A percentile compares a stretch with the other conserved stretches of the same genome.
These are phyloP conservation scores for Ballota nigra DNA, from an alignment of 257 asterid species.

Conservation along the genomic window DNA sequence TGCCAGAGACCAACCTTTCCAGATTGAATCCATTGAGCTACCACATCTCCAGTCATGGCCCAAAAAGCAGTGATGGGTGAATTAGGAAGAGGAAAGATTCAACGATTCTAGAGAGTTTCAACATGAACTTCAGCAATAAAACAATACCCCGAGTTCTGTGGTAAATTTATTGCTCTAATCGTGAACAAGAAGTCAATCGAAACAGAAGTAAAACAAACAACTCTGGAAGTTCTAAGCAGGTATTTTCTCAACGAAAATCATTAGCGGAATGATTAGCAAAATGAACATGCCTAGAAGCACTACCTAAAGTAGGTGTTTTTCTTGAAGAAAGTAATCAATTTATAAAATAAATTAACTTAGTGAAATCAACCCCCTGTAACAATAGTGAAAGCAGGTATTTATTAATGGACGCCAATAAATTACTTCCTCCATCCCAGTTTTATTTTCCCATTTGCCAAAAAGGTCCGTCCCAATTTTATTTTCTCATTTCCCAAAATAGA, in stretches of 20 bases:
- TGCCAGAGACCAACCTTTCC: not conserved
- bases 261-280: not conserved
- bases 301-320: not conserved
- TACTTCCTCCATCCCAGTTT: too few relatives aligned
- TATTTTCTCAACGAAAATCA: not conserved
- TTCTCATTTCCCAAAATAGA: too few relatives aligned
- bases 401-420: not conserved
- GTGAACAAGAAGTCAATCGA: not conserved
- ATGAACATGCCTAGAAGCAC: not conserved
- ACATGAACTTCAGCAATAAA: not conserved
- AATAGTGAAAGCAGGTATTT: not conserved
- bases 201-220: not conserved
- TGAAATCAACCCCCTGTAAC: not conserved
- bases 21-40: not conserved
- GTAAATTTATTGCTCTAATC: not conserved
- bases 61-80: not conserved
- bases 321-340: not conserved
- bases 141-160: not conserved
- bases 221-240: slow-evolving; percentile 6
- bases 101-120: not conserved
- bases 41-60: not conserved
- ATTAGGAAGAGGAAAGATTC: not conserved
- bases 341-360: not conserved
- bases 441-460: too few relatives aligned
- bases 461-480: too few relatives aligned